A percentile compares a stretch with the other conserved stretches of the same genome.
Evolutionary conservation across 352 stramenopile species (phyloP).

Genomic region (Phytophthora chlamydospora): DNA sequence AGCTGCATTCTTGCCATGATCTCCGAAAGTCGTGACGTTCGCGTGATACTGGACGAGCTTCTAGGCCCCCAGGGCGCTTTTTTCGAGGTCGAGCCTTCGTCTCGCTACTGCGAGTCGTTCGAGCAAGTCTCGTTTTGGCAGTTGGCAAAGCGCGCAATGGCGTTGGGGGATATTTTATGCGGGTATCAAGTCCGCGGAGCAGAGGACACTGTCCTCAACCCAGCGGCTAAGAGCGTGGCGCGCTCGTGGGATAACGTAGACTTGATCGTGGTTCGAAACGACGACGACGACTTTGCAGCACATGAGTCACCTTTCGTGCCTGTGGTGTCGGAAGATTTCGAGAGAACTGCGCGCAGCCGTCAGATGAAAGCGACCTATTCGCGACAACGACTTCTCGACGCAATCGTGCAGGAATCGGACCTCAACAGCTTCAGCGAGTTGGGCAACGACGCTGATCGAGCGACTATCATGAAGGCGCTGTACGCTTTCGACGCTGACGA

Average conservation of each 20-base stretch:
- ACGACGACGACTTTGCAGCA: conserved; percentile 29
- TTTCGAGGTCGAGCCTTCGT: conserved; percentile 68
- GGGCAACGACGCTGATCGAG: conserved; percentile 27
- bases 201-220: conserved; percentile 72
- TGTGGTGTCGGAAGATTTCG: conserved; percentile 46
- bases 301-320: conserved; percentile 30
- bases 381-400: conserved; percentile 55
- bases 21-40: conserved; percentile 80
- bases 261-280: conserved; percentile 63
- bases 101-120: conserved; percentile 49
- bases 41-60: conserved; percentile 71
- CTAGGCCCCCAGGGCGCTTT: conserved; percentile 65
- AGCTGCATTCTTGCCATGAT: conserved; percentile 85
- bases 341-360: conserved; percentile 45
- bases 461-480: conserved; percentile 42
- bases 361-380: conserved; percentile 52
- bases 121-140: conserved; percentile 80
- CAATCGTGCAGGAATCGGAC: conserved; percentile 59
- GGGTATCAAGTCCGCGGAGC: conserved; percentile 64
- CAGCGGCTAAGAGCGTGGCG: conserved; percentile 44
- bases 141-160: conserved; percentile 56
- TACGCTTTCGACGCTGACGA: conserved; percentile 40
- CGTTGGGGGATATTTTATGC: conserved; percentile 70
- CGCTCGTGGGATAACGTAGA: conserved; percentile 58
- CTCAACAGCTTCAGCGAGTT: conserved; percentile 41